phyloP scores from a whole-genome alignment of 371 early-diverging fungal genomes.

The Apophysomyces elegans region DNA sequence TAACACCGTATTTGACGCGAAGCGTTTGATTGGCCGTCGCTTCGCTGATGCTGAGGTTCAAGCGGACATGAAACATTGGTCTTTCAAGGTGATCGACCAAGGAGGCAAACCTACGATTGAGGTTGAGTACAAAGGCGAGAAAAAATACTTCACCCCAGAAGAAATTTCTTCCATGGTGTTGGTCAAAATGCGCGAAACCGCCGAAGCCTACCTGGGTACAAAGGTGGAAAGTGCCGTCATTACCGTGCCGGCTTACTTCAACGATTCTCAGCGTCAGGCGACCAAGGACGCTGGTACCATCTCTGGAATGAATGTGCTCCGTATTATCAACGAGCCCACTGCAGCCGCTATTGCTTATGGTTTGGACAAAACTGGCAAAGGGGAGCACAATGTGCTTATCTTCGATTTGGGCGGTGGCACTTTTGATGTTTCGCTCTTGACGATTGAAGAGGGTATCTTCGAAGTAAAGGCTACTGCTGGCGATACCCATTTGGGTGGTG shows the following conservation, averaged over 20 bases:
- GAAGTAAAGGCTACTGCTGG: slow-evolving; percentile 94
- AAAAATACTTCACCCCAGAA: slow-evolving; percentile 85
- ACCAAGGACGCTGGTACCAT: slow-evolving; percentile 81
- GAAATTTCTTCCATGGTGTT: slow-evolving; percentile 89
- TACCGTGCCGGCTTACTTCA: slow-evolving; percentile 65
- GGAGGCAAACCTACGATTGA: slow-evolving; percentile 94
- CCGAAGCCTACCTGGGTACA: slow-evolving; percentile 84
- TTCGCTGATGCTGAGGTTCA: slow-evolving; percentile 83
- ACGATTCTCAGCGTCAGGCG: slow-evolving; percentile 85
- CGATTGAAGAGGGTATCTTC: slow-evolving; percentile 87
- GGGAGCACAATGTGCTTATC: slow-evolving; percentile 85
- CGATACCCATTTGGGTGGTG: slow-evolving; percentile 96
- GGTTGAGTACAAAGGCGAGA: slow-evolving; percentile 56
- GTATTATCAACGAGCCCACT: slow-evolving; percentile 94
- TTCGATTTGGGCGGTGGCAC: slow-evolving; percentile 96
- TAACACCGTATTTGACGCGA: slow-evolving; percentile 89
- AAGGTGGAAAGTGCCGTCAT: slow-evolving; percentile 84
- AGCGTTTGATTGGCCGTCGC: slow-evolving; percentile 93
- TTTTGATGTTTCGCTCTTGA: slow-evolving; percentile 90
- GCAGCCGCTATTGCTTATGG: slow-evolving; percentile 95
- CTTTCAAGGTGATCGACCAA: slow-evolving; percentile 83
- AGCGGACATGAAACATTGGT: slow-evolving; percentile 79
- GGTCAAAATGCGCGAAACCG: slow-evolving; percentile 90
- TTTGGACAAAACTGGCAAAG: slow-evolving; percentile 70
- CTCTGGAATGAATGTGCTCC: slow-evolving; percentile 76